A percentile compares a stretch with the other conserved stretches of the same genome.
phyloP scores from a whole-genome alignment of 768 basidiomycete genomes.

The Leccinellum albellum region DNA sequence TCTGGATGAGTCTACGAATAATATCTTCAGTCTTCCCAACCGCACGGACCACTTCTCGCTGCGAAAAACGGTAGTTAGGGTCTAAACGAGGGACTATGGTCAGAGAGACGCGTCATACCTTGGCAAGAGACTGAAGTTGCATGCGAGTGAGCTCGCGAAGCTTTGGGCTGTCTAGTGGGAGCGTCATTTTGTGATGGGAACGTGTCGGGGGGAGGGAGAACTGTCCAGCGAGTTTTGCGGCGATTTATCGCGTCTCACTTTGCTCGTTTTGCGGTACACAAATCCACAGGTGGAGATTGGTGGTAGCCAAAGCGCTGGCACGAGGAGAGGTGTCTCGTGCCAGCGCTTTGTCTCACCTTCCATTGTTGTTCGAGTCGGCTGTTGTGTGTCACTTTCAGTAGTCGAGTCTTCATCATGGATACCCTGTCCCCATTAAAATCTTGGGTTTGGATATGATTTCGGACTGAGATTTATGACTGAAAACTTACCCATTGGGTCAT shows the following conservation, averaged over 20 bases:
- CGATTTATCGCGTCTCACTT: background rate
- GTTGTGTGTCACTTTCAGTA: background rate
- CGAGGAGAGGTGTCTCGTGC: no score
- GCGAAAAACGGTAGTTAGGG: background rate
- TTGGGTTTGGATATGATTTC: background rate
- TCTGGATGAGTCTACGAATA: conserved; percentile 22
- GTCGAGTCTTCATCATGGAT: background rate
- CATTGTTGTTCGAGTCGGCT: background rate
- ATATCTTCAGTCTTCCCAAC: conserved; percentile 28
- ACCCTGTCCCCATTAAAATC: background rate
- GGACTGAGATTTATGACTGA: background rate
- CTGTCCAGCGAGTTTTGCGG: background rate
- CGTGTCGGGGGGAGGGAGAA: background rate
- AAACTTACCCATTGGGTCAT: background rate
- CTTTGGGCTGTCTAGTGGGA: conserved; percentile 14
- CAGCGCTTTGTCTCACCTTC: conserved; percentile 1
- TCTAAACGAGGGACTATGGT: background rate
- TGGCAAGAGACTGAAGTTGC: conserved; percentile 26
- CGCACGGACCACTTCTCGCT: conserved; percentile 27
- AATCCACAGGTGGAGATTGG: no score
- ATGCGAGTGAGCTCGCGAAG: conserved; percentile 18
- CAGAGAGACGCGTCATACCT: conserved; percentile 8
- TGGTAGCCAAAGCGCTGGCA: no score
- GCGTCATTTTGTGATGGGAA: background rate
- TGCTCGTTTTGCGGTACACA: no score